Evolutionary conservation across 495 filamentous ascomycete species (phyloP).

Genomic region (Coniosporium apollinis): DNA sequence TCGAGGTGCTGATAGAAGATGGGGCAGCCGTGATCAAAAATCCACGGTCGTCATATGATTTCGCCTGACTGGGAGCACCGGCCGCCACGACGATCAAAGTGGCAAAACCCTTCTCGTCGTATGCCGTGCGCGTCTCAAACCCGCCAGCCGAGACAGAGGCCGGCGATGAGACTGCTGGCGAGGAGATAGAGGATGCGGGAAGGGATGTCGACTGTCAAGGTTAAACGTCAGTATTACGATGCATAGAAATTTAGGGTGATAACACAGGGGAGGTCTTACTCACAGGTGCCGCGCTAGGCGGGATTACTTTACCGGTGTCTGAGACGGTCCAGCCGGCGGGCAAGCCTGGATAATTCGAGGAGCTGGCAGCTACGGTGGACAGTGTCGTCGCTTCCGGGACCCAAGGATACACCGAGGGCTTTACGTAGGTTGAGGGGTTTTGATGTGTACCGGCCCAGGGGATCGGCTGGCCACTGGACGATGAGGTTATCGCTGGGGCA

Average conservation of each 20-base stretch:
- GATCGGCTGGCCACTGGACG: slow-evolving; percentile 35
- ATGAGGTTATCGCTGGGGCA: slow-evolving; percentile 37
- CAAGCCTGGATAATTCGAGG: slow-evolving; percentile 34
- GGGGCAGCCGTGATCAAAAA: slow-evolving; percentile 23
- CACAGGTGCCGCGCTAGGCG: slow-evolving; percentile 34
- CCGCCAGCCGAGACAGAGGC: slow-evolving; percentile 32
- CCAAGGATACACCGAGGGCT: slow-evolving; percentile 47
- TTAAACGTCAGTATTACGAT: no score
- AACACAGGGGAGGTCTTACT: slow-evolving; percentile 26
- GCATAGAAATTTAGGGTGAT: no score
- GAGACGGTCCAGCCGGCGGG: slow-evolving; percentile 63
- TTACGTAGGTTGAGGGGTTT: slow-evolving; percentile 28
- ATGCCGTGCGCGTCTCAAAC: slow-evolving; percentile 26
- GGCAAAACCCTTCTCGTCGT: slow-evolving; percentile 28
- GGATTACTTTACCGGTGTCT: slow-evolving; percentile 48
- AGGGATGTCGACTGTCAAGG: slow-evolving; percentile 28
- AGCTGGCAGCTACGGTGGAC: slow-evolving; percentile 24
- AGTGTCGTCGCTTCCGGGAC: slow-evolving; percentile 25
- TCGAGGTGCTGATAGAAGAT: slow-evolving; percentile 2
- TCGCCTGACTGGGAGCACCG: slow-evolving; percentile 15
- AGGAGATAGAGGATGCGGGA: slow-evolving; percentile 30
- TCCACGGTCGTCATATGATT: slow-evolving; percentile 26
- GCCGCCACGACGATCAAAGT: slow-evolving; percentile 22
- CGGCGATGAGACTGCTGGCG: slow-evolving; percentile 28
- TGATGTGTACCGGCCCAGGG: slow-evolving; percentile 51